phyloP scores from a whole-genome alignment of 140 eudicot species.

The Cichorium intybus region DNA sequence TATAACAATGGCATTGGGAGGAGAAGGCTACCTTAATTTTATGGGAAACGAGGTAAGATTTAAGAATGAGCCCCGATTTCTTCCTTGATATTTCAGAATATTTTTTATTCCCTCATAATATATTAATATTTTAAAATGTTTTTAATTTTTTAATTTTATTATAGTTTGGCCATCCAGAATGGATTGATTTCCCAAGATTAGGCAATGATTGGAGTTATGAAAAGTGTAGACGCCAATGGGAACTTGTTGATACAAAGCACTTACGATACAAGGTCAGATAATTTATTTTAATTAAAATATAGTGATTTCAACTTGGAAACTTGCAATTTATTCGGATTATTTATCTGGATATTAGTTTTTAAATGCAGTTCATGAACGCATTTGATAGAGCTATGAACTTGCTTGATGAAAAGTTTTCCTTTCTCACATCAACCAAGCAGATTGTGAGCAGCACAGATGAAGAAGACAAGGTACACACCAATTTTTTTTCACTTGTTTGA shows the following conservation, averaged over 20 bases:
- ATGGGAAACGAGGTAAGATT: conserved; percentile 95
- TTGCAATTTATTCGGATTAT: too few species aligned
- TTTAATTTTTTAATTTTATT: too few species aligned
- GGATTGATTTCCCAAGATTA: conserved; percentile 98
- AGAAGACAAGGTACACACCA: conserved; percentile 67
- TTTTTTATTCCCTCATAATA: neutral
- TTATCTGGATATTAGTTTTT: conserved; percentile 8
- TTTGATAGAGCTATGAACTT: conserved; percentile 90
- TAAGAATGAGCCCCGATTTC: neutral
- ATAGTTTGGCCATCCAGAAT: conserved; percentile 99
- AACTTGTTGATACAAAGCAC: conserved; percentile 86
- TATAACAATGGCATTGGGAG: conserved; percentile 98
- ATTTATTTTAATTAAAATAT: neutral
- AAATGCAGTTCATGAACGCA: conserved; percentile 79
- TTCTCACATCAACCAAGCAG: conserved; percentile 81
- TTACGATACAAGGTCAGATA: conserved; percentile 80
- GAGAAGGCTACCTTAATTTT: conserved; percentile 98
- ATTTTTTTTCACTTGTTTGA: neutral
- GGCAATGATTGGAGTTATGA: conserved; percentile 92
- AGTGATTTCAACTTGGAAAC: conserved; percentile 3
- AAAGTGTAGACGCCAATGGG: conserved; percentile 96
- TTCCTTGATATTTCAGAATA: too few species aligned
- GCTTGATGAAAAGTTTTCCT: conserved; percentile 72
- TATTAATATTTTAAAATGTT: neutral
- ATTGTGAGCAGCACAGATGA: conserved; percentile 83